Evolutionary conservation across 768 basidiomycete genomes (phyloP), one percentile per base, ranked within the genome.

Genomic region (Tulasnella sp.): DNA sequence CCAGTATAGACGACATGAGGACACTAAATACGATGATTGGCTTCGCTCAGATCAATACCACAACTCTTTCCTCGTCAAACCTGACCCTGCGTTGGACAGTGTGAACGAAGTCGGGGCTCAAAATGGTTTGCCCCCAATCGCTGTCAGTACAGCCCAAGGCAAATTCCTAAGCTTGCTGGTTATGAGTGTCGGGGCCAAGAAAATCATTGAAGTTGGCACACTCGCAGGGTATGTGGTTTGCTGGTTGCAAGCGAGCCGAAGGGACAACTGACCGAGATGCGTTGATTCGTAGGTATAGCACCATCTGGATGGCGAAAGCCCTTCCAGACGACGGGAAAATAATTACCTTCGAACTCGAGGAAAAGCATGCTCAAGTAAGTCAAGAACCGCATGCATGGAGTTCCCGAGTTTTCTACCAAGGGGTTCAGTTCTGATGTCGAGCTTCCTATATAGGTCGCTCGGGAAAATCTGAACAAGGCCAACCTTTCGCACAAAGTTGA

Each of bases 171-270:
- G 86, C 77, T 84, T 91, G 7, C 77, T 89, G 42, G 88, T 85
- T 6, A 82, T 82, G 58, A 85, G 87, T 3, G 85, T 88, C 40
- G 82, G 84, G 17, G 90, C 89, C 52, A 88, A 88, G 83, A 82
- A 85, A 75, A 84, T 90, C 22, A 81, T 92, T 64, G 90, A 91
- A 79, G 86, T 92, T 69, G 91, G 90, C 0, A 91, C 90, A 8
- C 84, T 91, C 17, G 89, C 88, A 79, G 91, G 90, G 90, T 90
- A 73, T 77, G 82, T 78, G 34, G 38, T 34, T 25, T 19, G 49
- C 34, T 34, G 52, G 64, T 69, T 22, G 37, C 19, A 2, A 8
- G 36, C 74, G 0, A 25, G 9, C 34, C 6, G 45, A 29, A 4
- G 6, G 14, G 25, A 15, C 19, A 19, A 29, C 67, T 52, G 38